Evolutionary conservation across 352 stramenopile genomes (phyloP), one percentile per base, ranked within the genome.

Genomic region (Phytopythium helicoides): DNA sequence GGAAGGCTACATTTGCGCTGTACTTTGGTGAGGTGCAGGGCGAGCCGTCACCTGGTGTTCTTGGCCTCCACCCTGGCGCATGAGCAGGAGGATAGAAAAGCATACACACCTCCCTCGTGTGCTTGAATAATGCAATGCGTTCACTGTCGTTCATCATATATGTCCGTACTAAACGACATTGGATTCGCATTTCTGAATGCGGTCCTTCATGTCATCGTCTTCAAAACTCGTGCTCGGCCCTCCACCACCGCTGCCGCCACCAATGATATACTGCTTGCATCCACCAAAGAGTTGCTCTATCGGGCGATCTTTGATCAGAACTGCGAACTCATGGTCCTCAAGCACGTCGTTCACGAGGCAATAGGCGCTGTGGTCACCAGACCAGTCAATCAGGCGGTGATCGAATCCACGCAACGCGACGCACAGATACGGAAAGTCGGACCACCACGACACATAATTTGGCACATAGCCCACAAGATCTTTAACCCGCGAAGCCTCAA

Each of bases 401-500:
- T 86, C 75, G 52, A 88, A 86, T 18, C 62, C 51, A 25, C 48
- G 55, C 22, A 88, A 57, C n/a, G 77, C 62, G 3, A 88, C 77
- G 25, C 72, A 82, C 3, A 88, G 57, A 26, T 76, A 86, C 12
- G 77, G 74, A 23, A 88, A 88, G 42, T 85, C 77, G 18, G 77
- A 84, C 55, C 84, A 88, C 70, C 62, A 79, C n/a, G 74, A 84
- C 52, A 85, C 75, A 38, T 82, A 88, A 10, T 64, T 73, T 44
- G 74, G 77, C 31, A 88, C 62, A 54, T 86, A 88, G 1, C 67
- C 77, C 18, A 72, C 68, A 6, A 88, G 64, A n/a, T 73, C 66
- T 34, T 54, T 64, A 3, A 88, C 73, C 1, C 59, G 46, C 1
- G 77, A 86, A 16, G 61, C 65, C 26, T 62, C 63, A 12, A 79